Conservation (phyloP, 2,329 filamentous ascomycete genomes). For the Phialocephala subalpina region DNA sequence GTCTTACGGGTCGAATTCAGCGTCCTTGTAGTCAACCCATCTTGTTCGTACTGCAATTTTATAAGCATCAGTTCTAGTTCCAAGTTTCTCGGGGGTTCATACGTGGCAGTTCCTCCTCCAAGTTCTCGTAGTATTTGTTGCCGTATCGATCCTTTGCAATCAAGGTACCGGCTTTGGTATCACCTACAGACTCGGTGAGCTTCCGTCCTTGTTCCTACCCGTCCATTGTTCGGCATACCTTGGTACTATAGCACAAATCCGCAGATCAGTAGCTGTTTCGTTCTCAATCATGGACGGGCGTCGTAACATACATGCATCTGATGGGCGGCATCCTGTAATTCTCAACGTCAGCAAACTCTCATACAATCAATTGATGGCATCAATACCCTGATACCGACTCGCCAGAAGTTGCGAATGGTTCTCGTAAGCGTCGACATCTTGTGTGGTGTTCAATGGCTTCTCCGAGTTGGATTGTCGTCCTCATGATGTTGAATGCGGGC, state of each 20-base stretch:
- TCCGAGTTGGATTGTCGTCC: conserved; percentile 28
- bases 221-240: conserved; percentile 34
- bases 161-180: conserved; percentile 92
- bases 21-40: conserved; percentile 96
- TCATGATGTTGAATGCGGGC: conserved; percentile 21
- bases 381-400: conserved; percentile 84
- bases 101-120: conserved; percentile 88
- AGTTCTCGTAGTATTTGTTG: conserved; percentile 98
- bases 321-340: conserved; percentile 80
- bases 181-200: conserved; percentile 64
- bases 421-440: conserved; percentile 91
- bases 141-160: conserved; percentile 89
- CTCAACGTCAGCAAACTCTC: conserved; percentile 47
- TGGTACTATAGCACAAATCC: conserved; percentile 37
- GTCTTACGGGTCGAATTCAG: conserved; percentile 80
- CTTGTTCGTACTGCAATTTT: conserved; percentile 78
- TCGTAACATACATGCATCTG: conserved; percentile 84
- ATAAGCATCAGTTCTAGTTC: conserved; percentile 20
- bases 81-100: conserved; percentile 47
- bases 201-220: neutral
- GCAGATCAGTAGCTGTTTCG: conserved; percentile 32
- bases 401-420: conserved; percentile 86
- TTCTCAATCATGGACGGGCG: conserved; percentile 35
- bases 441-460: conserved; percentile 44
- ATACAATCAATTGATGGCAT: neutral